A percentile compares a stretch with the other conserved stretches of the same genome.
phyloP scores from a whole-genome alignment of 352 stramenopile genomes.

The Peronosclerospora sorghi region DNA sequence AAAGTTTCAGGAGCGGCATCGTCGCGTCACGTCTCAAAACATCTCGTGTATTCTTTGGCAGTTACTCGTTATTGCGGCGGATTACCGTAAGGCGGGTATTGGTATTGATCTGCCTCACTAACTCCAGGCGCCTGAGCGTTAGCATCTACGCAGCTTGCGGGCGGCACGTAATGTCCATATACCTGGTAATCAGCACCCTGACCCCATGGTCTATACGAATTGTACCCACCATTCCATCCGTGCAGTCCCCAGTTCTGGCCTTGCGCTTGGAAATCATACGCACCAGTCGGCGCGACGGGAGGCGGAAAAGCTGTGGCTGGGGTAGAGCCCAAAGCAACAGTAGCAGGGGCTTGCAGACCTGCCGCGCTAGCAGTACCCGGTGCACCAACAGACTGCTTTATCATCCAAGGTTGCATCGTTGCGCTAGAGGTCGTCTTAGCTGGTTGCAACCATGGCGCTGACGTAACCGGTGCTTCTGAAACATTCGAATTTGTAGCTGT shows the following conservation, averaged over 20 bases:
- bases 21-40: constrained; percentile 8
- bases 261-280: constrained; percentile 28
- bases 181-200: constrained; percentile 25
- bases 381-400: constrained; percentile 32
- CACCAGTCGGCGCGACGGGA: constrained; percentile 21
- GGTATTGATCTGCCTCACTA: constrained; percentile 25
- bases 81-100: constrained; percentile 34
- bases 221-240: constrained; percentile 31
- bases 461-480: constrained; percentile 3
- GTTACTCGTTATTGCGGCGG: constrained; percentile 23
- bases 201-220: constrained; percentile 39
- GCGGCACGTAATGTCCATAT: constrained; percentile 25
- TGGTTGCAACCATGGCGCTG: constrained; percentile 63
- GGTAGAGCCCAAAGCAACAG: constrained; percentile 23
- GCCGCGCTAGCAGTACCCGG: constrained; percentile 16
- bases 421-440: constrained; percentile 29
- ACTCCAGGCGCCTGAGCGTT: constrained; percentile 11
- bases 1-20: too few relatives aligned
- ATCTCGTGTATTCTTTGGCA: constrained; percentile 4
- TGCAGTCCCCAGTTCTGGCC: constrained; percentile 25
- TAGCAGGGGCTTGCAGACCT: constrained; percentile 12
- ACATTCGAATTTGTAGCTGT: constrained; percentile 29
- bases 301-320: constrained; percentile 43
- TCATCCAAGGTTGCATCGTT: constrained; percentile 52
- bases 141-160: constrained; percentile 5